phyloP scores from a whole-genome alignment of 2,329 filamentous ascomycete genomes.

The Tolypocladium amazonense region DNA sequence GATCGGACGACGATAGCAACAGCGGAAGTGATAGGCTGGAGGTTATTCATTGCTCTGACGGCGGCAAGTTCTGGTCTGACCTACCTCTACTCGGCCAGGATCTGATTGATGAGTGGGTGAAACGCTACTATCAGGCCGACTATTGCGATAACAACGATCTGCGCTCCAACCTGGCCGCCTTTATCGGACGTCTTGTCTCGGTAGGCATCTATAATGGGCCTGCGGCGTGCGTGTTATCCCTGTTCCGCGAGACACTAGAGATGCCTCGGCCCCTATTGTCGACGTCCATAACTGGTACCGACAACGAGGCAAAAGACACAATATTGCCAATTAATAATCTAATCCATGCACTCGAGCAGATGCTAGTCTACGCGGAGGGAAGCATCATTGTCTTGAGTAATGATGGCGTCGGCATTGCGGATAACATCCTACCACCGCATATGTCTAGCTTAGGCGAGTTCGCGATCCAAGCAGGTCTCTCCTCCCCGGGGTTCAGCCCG shows the following conservation, averaged over 20 bases:
- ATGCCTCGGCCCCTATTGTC: neutral
- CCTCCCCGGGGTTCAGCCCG: neutral
- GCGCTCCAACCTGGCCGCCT: neutral
- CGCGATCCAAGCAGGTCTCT: neutral
- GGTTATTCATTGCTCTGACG: neutral
- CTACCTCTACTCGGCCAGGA: neutral
- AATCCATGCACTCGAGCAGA: neutral
- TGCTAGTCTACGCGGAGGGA: neutral
- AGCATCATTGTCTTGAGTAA: neutral
- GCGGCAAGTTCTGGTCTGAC: slow-evolving; percentile 1
- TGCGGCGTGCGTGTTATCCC: neutral
- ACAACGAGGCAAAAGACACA: neutral
- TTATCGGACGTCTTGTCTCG: slow-evolving; percentile 1
- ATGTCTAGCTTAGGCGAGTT: neutral
- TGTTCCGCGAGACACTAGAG: slow-evolving; percentile 1
- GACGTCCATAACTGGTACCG: neutral
- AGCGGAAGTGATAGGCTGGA: neutral
- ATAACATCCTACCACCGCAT: neutral
- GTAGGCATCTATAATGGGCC: neutral
- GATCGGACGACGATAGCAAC: neutral
- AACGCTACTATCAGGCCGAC: slow-evolving; percentile 1
- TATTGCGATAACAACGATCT: neutral
- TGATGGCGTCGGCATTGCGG: neutral
- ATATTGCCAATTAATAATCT: neutral
- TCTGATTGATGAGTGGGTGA: neutral